Conservation (phyloP, 441 rosid species). For the Capsella rubella region DNA sequence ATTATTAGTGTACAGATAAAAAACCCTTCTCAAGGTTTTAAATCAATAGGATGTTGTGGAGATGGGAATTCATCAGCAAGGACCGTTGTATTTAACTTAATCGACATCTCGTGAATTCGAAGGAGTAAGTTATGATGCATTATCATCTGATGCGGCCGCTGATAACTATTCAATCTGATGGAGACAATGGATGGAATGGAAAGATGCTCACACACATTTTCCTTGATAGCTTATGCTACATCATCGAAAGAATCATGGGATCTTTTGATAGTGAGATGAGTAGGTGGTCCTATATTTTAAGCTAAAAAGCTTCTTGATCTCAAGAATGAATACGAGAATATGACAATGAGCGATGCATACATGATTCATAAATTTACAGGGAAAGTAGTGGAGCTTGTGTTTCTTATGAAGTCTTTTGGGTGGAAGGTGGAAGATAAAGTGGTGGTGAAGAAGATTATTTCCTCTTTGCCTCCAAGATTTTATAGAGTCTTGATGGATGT, state of each 20-base stretch:
- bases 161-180: background rate
- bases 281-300: slow-evolving; percentile 34
- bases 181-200: slow-evolving; percentile 16
- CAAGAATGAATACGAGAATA: slow-evolving; percentile 12
- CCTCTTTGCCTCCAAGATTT: slow-evolving; percentile 27
- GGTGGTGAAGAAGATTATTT: slow-evolving; percentile 26
- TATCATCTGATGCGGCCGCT: background rate
- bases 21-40: background rate
- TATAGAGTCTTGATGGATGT: background rate
- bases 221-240: slow-evolving; percentile 26
- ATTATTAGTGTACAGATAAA: slow-evolving; percentile 23
- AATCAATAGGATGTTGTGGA: slow-evolving; percentile 39
- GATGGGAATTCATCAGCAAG: background rate
- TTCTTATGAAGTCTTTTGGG: slow-evolving; percentile 27
- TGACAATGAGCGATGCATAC: slow-evolving; percentile 7
- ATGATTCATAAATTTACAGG: background rate
- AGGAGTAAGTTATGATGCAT: background rate
- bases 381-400: slow-evolving; percentile 24
- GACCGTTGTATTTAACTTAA: background rate
- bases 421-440: slow-evolving; percentile 20
- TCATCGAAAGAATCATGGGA: slow-evolving; percentile 39
- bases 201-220: background rate
- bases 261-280: slow-evolving; percentile 6
- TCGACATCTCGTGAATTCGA: background rate
- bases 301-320: slow-evolving; percentile 12